Evolutionary conservation across 805 yeast genomes (phyloP).

Genomic region (Cyberlindnera euphorbiiphila): DNA sequence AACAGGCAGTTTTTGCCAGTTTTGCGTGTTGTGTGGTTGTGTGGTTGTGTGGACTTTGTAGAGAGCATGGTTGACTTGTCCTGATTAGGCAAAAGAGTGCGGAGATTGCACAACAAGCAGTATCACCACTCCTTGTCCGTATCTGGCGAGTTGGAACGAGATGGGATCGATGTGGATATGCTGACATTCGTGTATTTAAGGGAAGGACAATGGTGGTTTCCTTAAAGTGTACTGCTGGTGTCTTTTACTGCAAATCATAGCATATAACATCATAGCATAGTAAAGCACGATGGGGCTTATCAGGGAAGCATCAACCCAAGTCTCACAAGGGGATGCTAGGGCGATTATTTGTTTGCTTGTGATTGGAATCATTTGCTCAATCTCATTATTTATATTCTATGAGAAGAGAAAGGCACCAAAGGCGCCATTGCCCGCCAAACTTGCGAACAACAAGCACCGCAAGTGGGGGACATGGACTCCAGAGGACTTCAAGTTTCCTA

Average conservation of each 20-base stretch:
- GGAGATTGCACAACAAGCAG: neutral
- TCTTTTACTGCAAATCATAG: neutral
- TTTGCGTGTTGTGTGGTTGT: neutral
- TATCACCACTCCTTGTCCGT: constrained; percentile 5
- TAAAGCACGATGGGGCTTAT: constrained; percentile 9
- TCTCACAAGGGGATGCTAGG: too few species aligned
- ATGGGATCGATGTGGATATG: too few species aligned
- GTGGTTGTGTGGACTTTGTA: too few species aligned
- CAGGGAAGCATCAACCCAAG: constrained; percentile 3
- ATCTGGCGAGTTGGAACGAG: constrained; percentile 11
- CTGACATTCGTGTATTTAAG: too few species aligned
- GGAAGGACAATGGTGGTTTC: neutral
- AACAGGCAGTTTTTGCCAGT: neutral
- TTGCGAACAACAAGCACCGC: constrained; percentile 43
- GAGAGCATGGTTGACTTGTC: constrained; percentile 7
- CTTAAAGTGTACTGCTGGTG: too few species aligned
- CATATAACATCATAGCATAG: neutral
- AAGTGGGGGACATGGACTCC: constrained; percentile 51
- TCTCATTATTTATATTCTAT: constrained; percentile 5
- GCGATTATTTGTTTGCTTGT: too few species aligned
- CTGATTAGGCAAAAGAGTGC: constrained; percentile 7
- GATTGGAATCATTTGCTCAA: constrained; percentile 2
- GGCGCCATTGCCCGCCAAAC: constrained; percentile 32
- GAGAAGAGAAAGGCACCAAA: neutral
- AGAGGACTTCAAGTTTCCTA: constrained; percentile 46